Evolutionary conservation across 805 yeast genomes (phyloP), one percentile per base, ranked within the genome.

Genomic region (Cyberlindnera veronae): DNA sequence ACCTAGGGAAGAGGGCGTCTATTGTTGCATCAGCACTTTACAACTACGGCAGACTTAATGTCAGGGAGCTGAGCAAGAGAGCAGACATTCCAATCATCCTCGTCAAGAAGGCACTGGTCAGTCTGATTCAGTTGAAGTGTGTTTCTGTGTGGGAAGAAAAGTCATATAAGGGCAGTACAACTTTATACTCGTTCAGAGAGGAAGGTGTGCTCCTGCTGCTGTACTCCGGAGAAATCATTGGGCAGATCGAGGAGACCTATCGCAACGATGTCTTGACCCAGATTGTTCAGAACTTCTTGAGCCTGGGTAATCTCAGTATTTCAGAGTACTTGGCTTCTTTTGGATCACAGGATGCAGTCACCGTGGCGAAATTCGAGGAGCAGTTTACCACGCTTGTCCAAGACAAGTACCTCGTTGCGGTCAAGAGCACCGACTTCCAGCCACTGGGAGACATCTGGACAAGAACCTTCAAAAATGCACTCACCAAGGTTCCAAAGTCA

Each of bases 121-220:
- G 90, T 7, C 65, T 91, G 53, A 70, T 90, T 29, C 96, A 91
- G 61, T 67, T 87, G 46, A 77, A 84, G 44, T 84, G 95, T 60
- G 79, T 86, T 9, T 72, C 72, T 18, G 78, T 78, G 54, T 80
- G 89, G 78, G 64, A 63, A 14, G 84, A 78, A 21, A 55, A 54
- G 3, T 29, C 49, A 0, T 39, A 53, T 6, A 53, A 42, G 15
- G 59, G 57, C 14, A 47, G 58, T 13, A 55, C 54, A 0, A 67
- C 74, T 1, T 73, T 64, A 52, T 88, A 89, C 59, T 67, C 67
- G 22, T 74, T 79, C 44, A 74, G 81, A 53, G 82, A 81, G 45
- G 70, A 69, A 26, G 95, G 95, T 6, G 62, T 80, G 15, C 68
- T 78, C 47, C 61, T 74, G 40, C 66, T 88, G 38, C 60, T 89